phyloP scores from a whole-genome alignment of 1,284 basidiomycete genomes.

The Ganoderma boninense region DNA sequence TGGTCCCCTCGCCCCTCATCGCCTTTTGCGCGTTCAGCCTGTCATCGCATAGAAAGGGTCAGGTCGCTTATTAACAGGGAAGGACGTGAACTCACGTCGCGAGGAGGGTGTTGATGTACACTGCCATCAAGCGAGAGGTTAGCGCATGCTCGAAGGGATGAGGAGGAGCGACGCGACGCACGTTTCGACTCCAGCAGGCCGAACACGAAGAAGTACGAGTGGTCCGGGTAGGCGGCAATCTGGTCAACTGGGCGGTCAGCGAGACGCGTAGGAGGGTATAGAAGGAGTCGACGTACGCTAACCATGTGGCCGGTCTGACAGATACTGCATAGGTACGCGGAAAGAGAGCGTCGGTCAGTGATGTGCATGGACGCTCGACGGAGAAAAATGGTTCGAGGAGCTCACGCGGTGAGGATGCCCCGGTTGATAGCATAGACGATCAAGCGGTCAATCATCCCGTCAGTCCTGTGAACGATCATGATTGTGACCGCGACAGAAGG shows the following conservation, averaged over 20 bases:
- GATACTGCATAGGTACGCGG: neutral
- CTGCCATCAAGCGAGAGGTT: neutral
- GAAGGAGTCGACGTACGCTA: neutral
- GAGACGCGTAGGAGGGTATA: neutral
- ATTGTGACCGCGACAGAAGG: too few relatives aligned
- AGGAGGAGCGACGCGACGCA: neutral
- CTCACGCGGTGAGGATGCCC: neutral
- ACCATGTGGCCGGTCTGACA: neutral
- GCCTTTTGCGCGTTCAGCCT: neutral
- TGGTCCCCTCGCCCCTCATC: neutral
- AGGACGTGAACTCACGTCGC: neutral
- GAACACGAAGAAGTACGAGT: slow-evolving; percentile 2
- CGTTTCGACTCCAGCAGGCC: neutral
- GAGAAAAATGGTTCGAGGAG: neutral
- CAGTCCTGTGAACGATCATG: neutral
- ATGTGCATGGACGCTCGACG: neutral
- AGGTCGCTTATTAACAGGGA: too few relatives aligned
- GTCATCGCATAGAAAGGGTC: too few relatives aligned
- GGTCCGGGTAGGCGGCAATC: neutral
- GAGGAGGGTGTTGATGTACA: neutral
- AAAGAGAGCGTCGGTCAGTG: neutral
- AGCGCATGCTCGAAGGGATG: too few relatives aligned
- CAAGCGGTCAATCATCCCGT: neutral
- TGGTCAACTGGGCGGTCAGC: neutral
- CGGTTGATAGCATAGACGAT: neutral